Evolutionary conservation across 495 filamentous ascomycete genomes (phyloP), one percentile per base, ranked within the genome.

Genomic region (Podospora comata): DNA sequence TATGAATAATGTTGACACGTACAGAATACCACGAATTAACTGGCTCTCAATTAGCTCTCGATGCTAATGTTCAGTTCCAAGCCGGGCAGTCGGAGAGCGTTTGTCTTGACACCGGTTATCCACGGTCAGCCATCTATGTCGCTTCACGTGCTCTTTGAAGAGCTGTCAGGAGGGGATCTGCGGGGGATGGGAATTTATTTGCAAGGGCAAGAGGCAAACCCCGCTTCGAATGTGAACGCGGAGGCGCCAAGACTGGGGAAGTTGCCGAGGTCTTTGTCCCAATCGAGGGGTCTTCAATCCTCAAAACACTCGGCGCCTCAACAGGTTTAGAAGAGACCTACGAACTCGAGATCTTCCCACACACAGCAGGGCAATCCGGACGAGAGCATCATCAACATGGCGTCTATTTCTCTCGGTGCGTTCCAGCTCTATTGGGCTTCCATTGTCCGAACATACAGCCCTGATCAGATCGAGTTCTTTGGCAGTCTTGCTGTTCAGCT

Each of bases 401-500:
- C 39, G 6, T 11, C 39, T 48, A 13, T 48, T 48, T 48, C 39
- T 48, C 9, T 48, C 2, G 39, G 6, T 13, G 7, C 39, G 5
- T 48, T 48, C 9, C 39, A 48, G 15, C 5, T 48, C 2, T 48
- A 13, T 48, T 77, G 72, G 75, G 68, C 75, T 0, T 23, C n/a
- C 19, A 65, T 68, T 5, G 69, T 72, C 27, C 55, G 61, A 44
- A 70, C 67, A 0, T 70, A 74, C 65, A 65, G 30, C 55, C 68
- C 70, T 2, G 60, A 53, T 6, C 39, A 68, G 55, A 67, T 74
- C 66, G 74, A 87, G 64, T 82, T 86, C 64, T 68, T 77, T 54
- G 81, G 80, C 28, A 83, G 81, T 3, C 71, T 84, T 2, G 20
- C 81, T 9, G 70, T 83, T 48, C 85, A 86, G 34, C 0, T 84